Percentiles rank a stretch among this genome's conserved stretches.
Conservation (phyloP, 1,284 basidiomycete species). For the Cutaneotrichosporon mucoides region DNA sequence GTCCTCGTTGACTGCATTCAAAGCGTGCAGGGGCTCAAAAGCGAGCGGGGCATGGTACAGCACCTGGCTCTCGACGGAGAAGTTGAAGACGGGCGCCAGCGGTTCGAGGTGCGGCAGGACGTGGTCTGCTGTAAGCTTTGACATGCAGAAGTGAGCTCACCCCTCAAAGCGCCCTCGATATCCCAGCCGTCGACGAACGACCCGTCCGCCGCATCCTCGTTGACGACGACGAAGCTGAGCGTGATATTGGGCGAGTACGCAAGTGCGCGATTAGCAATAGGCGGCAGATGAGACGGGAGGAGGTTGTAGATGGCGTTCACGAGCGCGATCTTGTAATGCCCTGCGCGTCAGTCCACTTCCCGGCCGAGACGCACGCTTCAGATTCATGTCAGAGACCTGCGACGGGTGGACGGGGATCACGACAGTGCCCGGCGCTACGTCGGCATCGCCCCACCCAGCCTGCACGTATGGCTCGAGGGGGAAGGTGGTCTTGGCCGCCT, state of each 20-base stretch:
- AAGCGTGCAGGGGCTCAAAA: constrained; percentile 56
- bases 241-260: constrained; percentile 70
- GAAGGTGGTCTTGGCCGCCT: constrained; percentile 28
- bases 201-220: constrained; percentile 75
- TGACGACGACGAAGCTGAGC: constrained; percentile 58
- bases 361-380: constrained; percentile 25
- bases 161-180: constrained; percentile 58
- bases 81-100: constrained; percentile 71
- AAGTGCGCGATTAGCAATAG: constrained; percentile 43
- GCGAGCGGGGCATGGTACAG: constrained; percentile 87
- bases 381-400: constrained; percentile 26
- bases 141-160: constrained; percentile 52
- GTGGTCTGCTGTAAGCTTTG: constrained; percentile 55
- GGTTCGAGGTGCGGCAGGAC: constrained; percentile 62
- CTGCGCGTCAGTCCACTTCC: constrained; percentile 3
- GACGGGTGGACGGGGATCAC: constrained; percentile 37
- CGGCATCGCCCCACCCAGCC: constrained; percentile 11
- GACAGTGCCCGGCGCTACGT: constrained; percentile 24
- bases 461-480: constrained; percentile 43
- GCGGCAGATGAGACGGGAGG: constrained; percentile 51
- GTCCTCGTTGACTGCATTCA: not conserved
- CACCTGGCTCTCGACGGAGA: constrained; percentile 89
- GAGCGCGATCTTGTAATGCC: constrained; percentile 36
- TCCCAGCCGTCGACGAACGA: constrained; percentile 66
- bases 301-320: constrained; percentile 60